These are phyloP conservation scores for Gossypium herbaceum DNA, from an alignment of 345 rosid species.

Conservation along the genomic window DNA sequence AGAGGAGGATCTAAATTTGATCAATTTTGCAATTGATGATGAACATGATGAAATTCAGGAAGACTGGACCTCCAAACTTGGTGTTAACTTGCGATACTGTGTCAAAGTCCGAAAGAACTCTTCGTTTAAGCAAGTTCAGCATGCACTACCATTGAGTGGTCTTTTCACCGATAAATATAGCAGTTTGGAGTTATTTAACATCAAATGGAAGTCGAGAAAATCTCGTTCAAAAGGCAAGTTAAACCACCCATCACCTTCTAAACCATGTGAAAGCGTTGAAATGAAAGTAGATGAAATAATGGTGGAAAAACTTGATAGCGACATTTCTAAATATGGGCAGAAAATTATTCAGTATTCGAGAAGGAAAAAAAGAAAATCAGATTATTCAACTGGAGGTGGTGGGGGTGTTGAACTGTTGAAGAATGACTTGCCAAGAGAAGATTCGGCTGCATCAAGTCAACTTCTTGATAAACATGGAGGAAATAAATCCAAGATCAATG, in stretches of 20 bases:
- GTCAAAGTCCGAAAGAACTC: slow-evolving; percentile 77
- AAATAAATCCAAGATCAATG: slow-evolving; percentile 14
- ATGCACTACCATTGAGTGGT: slow-evolving; percentile 71
- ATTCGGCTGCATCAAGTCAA: slow-evolving; percentile 21
- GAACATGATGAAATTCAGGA: slow-evolving; percentile 49
- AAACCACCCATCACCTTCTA: slow-evolving; percentile 27
- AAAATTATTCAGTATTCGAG: slow-evolving; percentile 74
- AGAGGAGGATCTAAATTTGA: slow-evolving; percentile 66
- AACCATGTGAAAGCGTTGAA: slow-evolving; percentile 36
- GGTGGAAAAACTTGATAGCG: slow-evolving; percentile 27
- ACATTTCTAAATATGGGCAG: slow-evolving; percentile 36
- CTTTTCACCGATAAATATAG: slow-evolving; percentile 49
- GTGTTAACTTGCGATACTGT: slow-evolving; percentile 71
- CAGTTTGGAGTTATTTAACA: slow-evolving; percentile 36
- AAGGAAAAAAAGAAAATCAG: slow-evolving; percentile 57
- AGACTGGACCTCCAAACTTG: slow-evolving; percentile 91
- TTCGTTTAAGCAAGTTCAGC: slow-evolving; percentile 61
- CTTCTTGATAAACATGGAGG: slow-evolving; percentile 15
- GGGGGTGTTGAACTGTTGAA: slow-evolving; percentile 9
- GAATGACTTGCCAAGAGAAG: slow-evolving; percentile 21
- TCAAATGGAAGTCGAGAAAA: slow-evolving; percentile 73
- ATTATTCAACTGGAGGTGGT: slow-evolving; percentile 30
- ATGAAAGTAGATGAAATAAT: slow-evolving; percentile 25
- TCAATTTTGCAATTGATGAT: slow-evolving; percentile 76
- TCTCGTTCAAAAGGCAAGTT: slow-evolving; percentile 63